Percentiles rank a stretch among this genome's conserved stretches.
phyloP scores from a whole-genome alignment of 176 grass and related monocot species.

The Typha latifolia region DNA sequence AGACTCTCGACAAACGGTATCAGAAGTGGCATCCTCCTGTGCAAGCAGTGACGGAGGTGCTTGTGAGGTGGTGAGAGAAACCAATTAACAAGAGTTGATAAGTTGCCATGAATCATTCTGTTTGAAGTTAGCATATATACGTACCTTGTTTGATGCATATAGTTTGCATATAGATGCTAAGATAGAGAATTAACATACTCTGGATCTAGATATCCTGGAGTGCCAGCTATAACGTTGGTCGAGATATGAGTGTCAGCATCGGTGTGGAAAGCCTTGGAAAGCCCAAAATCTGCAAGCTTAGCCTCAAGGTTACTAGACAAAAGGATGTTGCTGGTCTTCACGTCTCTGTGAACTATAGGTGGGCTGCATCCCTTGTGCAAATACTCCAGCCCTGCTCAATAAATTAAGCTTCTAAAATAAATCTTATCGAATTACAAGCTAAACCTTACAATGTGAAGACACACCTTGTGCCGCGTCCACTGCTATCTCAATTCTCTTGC shows the following conservation, averaged over 20 bases:
- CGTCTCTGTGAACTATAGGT: constrained; percentile 43
- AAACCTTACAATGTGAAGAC: background rate
- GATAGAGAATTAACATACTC: constrained; percentile 34
- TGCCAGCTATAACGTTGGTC: constrained; percentile 23
- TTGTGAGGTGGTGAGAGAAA: too few relatives aligned
- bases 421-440: background rate
- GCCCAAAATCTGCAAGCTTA: constrained; percentile 50
- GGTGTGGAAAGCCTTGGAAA: constrained; percentile 24
- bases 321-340: constrained; percentile 55
- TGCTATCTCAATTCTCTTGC: constrained; percentile 16
- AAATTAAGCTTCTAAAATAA: too few relatives aligned
- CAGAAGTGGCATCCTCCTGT: too few relatives aligned
- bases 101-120: too few relatives aligned
- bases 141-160: too few relatives aligned
- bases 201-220: constrained; percentile 49
- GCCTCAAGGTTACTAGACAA: constrained; percentile 28
- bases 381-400: constrained; percentile 42
- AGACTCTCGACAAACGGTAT: too few relatives aligned
- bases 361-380: constrained; percentile 32
- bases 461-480: constrained; percentile 44
- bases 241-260: constrained; percentile 12
- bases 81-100: too few relatives aligned
- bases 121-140: too few relatives aligned
- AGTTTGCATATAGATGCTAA: background rate
- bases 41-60: too few relatives aligned